Base-by-base conservation (phyloP, 495 filamentous ascomycete species). In the Neurospora sp. region DNA sequence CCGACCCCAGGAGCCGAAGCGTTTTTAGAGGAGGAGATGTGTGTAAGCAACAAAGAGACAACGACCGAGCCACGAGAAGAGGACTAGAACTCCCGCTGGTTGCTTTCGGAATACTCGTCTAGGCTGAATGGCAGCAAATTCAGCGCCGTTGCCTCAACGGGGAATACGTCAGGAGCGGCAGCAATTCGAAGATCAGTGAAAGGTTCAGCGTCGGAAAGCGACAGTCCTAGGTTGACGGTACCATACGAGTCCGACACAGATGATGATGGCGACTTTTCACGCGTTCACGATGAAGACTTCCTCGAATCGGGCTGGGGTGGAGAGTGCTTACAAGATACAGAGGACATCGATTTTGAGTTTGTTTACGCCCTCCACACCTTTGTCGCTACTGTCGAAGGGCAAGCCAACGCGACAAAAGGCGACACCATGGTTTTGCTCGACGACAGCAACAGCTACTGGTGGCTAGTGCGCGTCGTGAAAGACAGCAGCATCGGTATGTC, bases 371-470 rank as follows among this genome's bases (percentile, higher is more conserved):
- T 99, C 73, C 96, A 98, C 82, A 98, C 94, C 37, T 99, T 99
- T 79, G 92, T 96, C 71, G 96, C 96, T 41, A 98, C 95, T 1
- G 96, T 98, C 70, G 96, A 99, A 83, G 96, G 96, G 8, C 96
- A 99, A 82, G 96, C 96, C 73, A 98, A 98, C 85, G 96, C 96
- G 69, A 93, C 93, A 11, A 99, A 99, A 84, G 96, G 96, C 40
- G 96, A 99, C 78, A 98, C 94, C 18, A 99, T 99, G 96, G 94
- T 98, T n/a, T 89, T 99, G 48, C 88, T 99, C n/a, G 96, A 98
- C 80, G 96, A 99, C 78, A 97, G 93, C 81, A 99, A 99, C 84
- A 97, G 94, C 81, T 99, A 99, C 80, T 99, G 96, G 96, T 99
- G 96, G 96, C 89, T 99, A 46, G 96, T 99, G 16, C 88, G 95